These are phyloP conservation scores for Boletellus ananas DNA, from an alignment of 768 basidiomycete species.

Conservation along the genomic window DNA sequence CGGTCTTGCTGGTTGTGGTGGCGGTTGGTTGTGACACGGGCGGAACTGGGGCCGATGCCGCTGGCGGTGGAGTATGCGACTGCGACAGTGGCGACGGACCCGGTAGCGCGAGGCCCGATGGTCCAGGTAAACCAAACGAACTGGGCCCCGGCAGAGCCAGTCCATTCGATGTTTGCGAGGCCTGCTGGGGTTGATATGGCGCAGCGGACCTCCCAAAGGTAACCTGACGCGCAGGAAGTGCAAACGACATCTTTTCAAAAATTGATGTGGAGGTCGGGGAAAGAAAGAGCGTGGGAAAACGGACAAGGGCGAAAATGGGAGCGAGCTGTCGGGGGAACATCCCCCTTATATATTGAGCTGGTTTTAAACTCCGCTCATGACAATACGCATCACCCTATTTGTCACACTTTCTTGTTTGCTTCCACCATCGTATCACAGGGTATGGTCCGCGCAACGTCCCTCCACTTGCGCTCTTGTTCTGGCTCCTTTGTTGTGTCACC, in stretches of 20 bases:
- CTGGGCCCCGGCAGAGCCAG: constrained; percentile 53
- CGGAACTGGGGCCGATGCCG: constrained; percentile 6
- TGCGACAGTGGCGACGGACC: constrained; percentile 55
- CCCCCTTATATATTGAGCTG: constrained; percentile 25
- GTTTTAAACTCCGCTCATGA: constrained; percentile 32
- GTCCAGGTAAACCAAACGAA: constrained; percentile 41
- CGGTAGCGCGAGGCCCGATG: constrained; percentile 48
- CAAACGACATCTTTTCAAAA: constrained; percentile 46
- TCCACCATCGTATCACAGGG: constrained; percentile 15
- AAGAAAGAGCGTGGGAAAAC: constrained; percentile 27
- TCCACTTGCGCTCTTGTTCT: background rate
- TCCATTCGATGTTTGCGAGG: constrained; percentile 44
- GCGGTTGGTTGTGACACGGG: constrained; percentile 27
- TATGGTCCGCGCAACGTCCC: constrained; percentile 11
- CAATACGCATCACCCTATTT: constrained; percentile 11
- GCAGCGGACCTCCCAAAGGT: constrained; percentile 67
- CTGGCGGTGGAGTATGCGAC: constrained; percentile 32
- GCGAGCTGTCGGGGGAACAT: constrained; percentile 10
- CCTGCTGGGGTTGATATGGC: constrained; percentile 40
- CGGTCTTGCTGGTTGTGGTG: constrained; percentile 29
- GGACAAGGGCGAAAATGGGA: constrained; percentile 20
- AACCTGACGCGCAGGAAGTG: constrained; percentile 74
- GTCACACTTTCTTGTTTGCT: constrained; percentile 20
- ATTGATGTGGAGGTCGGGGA: constrained; percentile 18
- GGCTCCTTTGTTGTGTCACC: background rate